These are phyloP conservation scores for Serendipita vermifera DNA, from an alignment of 768 basidiomycete genomes.

Conservation along the genomic window DNA sequence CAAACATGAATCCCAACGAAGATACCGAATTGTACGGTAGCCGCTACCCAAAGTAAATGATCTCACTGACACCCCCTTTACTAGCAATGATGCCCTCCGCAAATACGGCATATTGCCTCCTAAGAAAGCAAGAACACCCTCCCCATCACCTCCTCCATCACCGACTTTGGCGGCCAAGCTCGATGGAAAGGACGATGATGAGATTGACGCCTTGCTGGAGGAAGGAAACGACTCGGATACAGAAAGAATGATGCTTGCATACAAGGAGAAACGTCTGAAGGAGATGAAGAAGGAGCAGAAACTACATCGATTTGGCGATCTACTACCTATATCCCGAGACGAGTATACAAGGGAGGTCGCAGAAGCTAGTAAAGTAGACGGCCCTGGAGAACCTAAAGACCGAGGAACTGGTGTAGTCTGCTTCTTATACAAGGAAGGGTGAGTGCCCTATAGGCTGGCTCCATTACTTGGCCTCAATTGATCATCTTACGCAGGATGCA, in stretches of 20 bases:
- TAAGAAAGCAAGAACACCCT: slow-evolving; percentile 47
- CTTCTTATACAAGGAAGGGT: slow-evolving; percentile 93
- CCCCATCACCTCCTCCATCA: slow-evolving; percentile 72
- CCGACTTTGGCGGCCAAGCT: slow-evolving; percentile 58
- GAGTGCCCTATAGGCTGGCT: slow-evolving; percentile 22
- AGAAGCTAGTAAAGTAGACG: slow-evolving; percentile 66
- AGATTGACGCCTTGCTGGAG: slow-evolving; percentile 56
- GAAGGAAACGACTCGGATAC: slow-evolving; percentile 65
- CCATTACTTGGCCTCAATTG: not conserved
- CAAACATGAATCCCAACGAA: slow-evolving; percentile 64
- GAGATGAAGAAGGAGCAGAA: slow-evolving; percentile 47
- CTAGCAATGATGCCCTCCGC: slow-evolving; percentile 84
- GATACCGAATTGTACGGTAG: slow-evolving; percentile 99
- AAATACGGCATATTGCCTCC: slow-evolving; percentile 86
- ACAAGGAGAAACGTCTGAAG: slow-evolving; percentile 48
- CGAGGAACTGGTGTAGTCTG: slow-evolving; percentile 85
- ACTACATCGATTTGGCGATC: slow-evolving; percentile 62
- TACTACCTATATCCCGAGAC: slow-evolving; percentile 81
- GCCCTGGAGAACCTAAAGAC: slow-evolving; percentile 42
- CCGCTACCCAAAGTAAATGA: too few relatives aligned
- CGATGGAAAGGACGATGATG: slow-evolving; percentile 45
- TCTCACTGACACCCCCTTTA: too few relatives aligned
- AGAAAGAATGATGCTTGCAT: slow-evolving; percentile 56
- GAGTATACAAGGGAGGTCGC: slow-evolving; percentile 95
- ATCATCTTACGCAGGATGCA: slow-evolving; percentile 47